These are phyloP conservation scores for Colletotrichum australisinense DNA, from an alignment of 2,329 filamentous ascomycete species.

Conservation along the genomic window DNA sequence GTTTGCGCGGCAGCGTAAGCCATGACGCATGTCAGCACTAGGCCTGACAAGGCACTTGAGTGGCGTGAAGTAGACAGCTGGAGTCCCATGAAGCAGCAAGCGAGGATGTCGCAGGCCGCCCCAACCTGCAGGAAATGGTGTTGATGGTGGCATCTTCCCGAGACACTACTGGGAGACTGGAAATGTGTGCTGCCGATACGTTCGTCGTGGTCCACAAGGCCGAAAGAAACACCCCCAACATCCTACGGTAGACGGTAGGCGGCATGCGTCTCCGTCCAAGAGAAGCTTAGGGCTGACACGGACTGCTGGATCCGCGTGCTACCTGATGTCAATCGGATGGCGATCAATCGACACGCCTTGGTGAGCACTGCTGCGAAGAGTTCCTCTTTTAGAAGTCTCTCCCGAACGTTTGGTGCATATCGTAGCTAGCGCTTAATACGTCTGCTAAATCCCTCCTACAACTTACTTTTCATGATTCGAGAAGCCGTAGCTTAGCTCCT, in stretches of 20 bases:
- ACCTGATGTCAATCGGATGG: constrained; percentile 16
- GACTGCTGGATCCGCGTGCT: constrained; percentile 7
- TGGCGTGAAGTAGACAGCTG: background rate
- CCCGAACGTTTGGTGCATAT: background rate
- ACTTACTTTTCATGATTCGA: background rate
- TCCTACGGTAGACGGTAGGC: background rate
- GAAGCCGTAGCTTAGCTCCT: background rate
- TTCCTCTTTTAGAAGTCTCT: constrained; percentile 8
- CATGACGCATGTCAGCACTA: background rate
- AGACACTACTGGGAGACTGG: background rate
- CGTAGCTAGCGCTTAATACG: background rate
- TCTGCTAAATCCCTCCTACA: background rate
- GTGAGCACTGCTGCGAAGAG: background rate
- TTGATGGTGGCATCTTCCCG: background rate
- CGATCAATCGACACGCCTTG: constrained; percentile 21
- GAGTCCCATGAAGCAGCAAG: background rate
- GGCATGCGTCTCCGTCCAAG: constrained; percentile 17
- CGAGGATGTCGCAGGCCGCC: background rate
- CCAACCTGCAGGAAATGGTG: background rate
- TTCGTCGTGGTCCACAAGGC: background rate
- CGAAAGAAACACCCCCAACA: background rate
- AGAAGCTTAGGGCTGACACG: constrained; percentile 30
- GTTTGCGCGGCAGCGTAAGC: background rate
- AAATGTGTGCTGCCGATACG: background rate
- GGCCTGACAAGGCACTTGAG: background rate